These are phyloP conservation scores for Tolypocladium nubicola DNA, from an alignment of 2,329 filamentous ascomycete genomes.

Conservation along the genomic window DNA sequence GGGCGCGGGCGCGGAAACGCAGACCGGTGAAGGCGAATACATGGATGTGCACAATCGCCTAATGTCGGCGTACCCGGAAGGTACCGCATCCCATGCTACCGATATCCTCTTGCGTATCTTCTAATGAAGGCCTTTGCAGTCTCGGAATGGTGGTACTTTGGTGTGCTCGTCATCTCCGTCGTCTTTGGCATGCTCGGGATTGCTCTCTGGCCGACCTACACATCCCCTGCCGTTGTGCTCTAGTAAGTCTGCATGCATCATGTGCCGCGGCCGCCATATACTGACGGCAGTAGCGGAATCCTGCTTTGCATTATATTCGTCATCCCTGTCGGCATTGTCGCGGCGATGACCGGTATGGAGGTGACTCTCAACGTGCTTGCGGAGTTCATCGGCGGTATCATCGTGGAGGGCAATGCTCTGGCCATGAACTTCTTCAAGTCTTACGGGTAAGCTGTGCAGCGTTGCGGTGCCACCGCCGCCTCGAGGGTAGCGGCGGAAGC, in stretches of 20 bases:
- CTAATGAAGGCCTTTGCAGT: conserved; percentile 9
- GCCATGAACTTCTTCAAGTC: conserved; percentile 37
- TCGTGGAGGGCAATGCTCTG: conserved; percentile 31
- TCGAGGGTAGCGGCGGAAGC: neutral
- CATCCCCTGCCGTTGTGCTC: conserved; percentile 29
- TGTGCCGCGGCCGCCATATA: neutral
- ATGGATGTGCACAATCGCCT: conserved; percentile 33
- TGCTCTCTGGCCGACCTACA: conserved; percentile 29
- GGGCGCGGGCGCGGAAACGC: neutral
- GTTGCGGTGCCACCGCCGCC: too few species aligned
- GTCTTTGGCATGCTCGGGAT: conserved; percentile 23
- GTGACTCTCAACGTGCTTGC: conserved; percentile 33
- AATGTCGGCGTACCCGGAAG: conserved; percentile 35
- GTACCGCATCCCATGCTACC: neutral
- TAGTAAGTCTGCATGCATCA: conserved; percentile 9
- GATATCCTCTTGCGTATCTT: too few species aligned
- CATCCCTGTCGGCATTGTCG: conserved; percentile 32
- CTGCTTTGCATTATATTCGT: conserved; percentile 29
- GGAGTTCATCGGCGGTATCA: conserved; percentile 34
- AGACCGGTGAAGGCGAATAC: conserved; percentile 7
- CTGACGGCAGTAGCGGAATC: conserved; percentile 16
- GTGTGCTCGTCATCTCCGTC: conserved; percentile 19
- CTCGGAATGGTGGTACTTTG: conserved; percentile 37
- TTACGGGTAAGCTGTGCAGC: conserved; percentile 13
- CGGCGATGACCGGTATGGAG: conserved; percentile 29